A percentile compares a stretch with the other conserved stretches of the same genome.
These are phyloP conservation scores for Paraurostyla sp. DNA, from an alignment of 73 alveolate genomes.

Conservation along the genomic window DNA sequence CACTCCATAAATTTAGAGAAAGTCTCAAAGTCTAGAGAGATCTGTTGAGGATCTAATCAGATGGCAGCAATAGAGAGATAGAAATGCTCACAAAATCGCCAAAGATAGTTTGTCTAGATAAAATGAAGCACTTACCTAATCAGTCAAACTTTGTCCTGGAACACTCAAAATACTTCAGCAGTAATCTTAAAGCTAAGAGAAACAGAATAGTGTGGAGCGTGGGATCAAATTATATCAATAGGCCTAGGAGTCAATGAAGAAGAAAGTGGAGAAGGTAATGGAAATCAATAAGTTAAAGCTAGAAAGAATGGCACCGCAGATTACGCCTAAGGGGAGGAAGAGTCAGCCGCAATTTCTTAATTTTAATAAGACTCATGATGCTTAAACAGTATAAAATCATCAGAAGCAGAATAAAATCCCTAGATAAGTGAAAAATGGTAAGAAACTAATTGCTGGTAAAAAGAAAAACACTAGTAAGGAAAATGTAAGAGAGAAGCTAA, in stretches of 20 bases:
- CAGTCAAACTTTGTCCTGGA: slow-evolving; percentile 24
- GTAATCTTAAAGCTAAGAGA: neutral
- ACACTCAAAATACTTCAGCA: slow-evolving; percentile 8
- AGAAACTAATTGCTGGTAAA: neutral
- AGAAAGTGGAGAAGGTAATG: neutral
- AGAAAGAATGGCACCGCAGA: neutral
- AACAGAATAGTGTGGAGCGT: neutral
- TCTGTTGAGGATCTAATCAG: neutral
- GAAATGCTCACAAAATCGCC: neutral
- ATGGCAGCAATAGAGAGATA: neutral
- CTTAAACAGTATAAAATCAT: neutral
- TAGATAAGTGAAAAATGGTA: neutral
- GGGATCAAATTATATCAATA: neutral
- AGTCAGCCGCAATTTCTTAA: neutral
- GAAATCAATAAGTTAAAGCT: neutral
- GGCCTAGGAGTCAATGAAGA: neutral
- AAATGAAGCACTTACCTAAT: neutral
- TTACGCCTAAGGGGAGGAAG: slow-evolving; percentile 20
- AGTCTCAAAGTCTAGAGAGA: slow-evolving; percentile 26
- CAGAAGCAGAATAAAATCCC: neutral
- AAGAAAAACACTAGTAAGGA: neutral
- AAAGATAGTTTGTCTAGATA: neutral
- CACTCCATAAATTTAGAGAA: slow-evolving; percentile 12
- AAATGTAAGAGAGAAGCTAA: slow-evolving; percentile 21
- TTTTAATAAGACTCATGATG: neutral